phyloP scores from a whole-genome alignment of 306 rosid species.

The Castanea sativa region DNA sequence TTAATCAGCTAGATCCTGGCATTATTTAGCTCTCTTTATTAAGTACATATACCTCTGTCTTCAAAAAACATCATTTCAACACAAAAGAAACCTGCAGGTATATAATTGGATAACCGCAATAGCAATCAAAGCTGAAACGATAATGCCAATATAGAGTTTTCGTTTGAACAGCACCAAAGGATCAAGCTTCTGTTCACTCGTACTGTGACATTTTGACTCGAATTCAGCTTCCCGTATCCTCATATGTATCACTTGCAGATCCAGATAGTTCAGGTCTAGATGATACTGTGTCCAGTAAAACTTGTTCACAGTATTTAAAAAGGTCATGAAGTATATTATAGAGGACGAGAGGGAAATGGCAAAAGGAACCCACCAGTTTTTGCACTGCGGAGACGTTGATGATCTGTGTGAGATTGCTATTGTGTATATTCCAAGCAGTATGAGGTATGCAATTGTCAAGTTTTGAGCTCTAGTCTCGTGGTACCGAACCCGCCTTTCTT shows the following conservation, averaged over 20 bases:
- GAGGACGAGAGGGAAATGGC: neutral
- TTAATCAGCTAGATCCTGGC: no score
- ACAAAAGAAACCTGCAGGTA: neutral
- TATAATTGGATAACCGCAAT: neutral
- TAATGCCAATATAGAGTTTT: neutral
- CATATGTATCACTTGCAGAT: neutral
- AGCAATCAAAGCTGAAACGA: neutral
- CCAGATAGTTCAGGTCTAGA: constrained; percentile 1
- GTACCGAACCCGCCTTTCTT: neutral
- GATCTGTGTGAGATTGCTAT: neutral
- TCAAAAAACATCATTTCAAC: neutral
- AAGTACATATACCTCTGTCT: no score
- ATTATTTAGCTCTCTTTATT: no score
- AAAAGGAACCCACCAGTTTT: constrained; percentile 6
- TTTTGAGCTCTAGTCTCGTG: constrained; percentile 8
- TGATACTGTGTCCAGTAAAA: neutral
- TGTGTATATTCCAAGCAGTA: neutral
- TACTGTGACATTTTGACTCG: neutral
- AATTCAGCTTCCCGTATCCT: neutral
- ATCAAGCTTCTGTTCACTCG: neutral
- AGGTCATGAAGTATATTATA: neutral
- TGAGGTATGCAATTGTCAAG: neutral
- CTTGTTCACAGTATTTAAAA: neutral
- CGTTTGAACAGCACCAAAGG: neutral
- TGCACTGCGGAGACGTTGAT: neutral